Percentiles rank a stretch among this genome's conserved stretches.
Evolutionary conservation across 2,329 filamentous ascomycete species (phyloP).

Genomic region (Venturiaceae sp.): DNA sequence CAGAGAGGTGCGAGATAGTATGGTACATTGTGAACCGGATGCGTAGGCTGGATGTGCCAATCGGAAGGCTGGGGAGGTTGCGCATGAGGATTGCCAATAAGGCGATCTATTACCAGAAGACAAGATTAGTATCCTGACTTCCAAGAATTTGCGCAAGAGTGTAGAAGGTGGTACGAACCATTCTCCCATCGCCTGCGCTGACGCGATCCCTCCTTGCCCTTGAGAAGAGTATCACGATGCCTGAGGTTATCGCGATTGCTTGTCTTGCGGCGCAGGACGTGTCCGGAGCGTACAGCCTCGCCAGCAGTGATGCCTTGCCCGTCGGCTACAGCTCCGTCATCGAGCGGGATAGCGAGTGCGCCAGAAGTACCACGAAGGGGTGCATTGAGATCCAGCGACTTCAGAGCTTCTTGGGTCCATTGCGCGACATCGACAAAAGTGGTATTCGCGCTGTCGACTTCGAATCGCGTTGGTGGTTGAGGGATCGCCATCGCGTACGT

Average conservation of each 20-base stretch:
- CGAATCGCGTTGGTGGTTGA: not conserved
- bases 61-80: conserved; percentile 74
- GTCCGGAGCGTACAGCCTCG: conserved; percentile 33
- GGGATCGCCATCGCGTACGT: conserved; percentile 5
- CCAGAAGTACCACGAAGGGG: conserved; percentile 44
- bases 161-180: conserved; percentile 40
- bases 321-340: conserved; percentile 37
- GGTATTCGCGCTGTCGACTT: not conserved
- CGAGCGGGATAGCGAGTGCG: conserved; percentile 66
- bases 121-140: not conserved
- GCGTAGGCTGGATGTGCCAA: conserved; percentile 73
- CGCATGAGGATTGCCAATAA: conserved; percentile 77
- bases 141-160: not conserved
- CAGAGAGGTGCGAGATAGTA: conserved; percentile 85
- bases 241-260: conserved; percentile 52
- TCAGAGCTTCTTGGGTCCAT: conserved; percentile 37
- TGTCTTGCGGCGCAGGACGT: conserved; percentile 43
- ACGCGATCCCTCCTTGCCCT: conserved; percentile 83
- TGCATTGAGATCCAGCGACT: conserved; percentile 24
- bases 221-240: conserved; percentile 65
- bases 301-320: conserved; percentile 25
- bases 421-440: conserved; percentile 32
- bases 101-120: conserved; percentile 52
- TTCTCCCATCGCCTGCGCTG: conserved; percentile 92
- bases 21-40: conserved; percentile 67